phyloP scores from a whole-genome alignment of 805 yeast genomes.

The Candida piceae region DNA sequence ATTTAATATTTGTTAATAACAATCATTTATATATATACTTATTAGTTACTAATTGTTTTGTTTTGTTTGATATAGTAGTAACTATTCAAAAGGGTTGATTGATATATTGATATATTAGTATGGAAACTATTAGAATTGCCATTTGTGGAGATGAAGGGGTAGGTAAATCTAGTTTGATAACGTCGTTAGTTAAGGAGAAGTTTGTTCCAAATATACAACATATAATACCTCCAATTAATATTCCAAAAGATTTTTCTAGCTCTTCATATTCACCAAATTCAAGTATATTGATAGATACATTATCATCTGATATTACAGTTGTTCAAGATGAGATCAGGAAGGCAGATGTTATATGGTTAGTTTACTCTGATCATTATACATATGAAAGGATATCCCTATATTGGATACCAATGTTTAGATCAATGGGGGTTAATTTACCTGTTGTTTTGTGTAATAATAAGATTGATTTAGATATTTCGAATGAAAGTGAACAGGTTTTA shows the following conservation, averaged over 20 bases:
- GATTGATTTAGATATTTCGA: slow-evolving; percentile 23
- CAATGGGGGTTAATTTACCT: slow-evolving; percentile 91
- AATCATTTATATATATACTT: not conserved
- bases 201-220: slow-evolving; percentile 74
- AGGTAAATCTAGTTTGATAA: slow-evolving; percentile 76
- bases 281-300: slow-evolving; percentile 77
- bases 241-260: slow-evolving; percentile 66
- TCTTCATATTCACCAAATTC: slow-evolving; percentile 55
- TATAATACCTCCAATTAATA: slow-evolving; percentile 76
- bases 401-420: slow-evolving; percentile 92
- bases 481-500: slow-evolving; percentile 43
- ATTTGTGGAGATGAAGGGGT: slow-evolving; percentile 94
- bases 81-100: too few relatives aligned
- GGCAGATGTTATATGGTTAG: slow-evolving; percentile 92
- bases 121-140: slow-evolving; percentile 67
- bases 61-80: not conserved
- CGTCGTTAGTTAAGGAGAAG: slow-evolving; percentile 75
- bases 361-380: slow-evolving; percentile 90
- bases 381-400: slow-evolving; percentile 87
- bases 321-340: slow-evolving; percentile 71
- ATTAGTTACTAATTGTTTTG: not conserved
- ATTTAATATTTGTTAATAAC: too few relatives aligned
- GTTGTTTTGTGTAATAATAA: slow-evolving; percentile 85
- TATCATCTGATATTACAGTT: slow-evolving; percentile 53
- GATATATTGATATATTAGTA: too few relatives aligned